These are phyloP conservation scores for Pachyrhizus erosus DNA, from an alignment of 306 rosid genomes.

Conservation along the genomic window DNA sequence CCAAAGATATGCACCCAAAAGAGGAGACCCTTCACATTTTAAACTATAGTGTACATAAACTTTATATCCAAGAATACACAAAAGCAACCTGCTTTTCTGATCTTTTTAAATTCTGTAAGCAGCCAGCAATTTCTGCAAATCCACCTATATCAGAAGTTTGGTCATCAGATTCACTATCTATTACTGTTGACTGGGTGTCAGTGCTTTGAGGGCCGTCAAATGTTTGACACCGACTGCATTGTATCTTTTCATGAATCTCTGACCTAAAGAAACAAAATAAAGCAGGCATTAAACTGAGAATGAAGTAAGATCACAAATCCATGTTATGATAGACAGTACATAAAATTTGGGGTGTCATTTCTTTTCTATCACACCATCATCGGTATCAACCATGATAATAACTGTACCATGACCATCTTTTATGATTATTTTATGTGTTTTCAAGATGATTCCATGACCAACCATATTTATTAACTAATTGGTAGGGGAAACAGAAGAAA, in stretches of 20 bases:
- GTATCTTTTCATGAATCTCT: constrained; percentile 91
- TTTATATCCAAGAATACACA: constrained; percentile 39
- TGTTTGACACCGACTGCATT: constrained; percentile 80
- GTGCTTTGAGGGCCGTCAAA: constrained; percentile 45
- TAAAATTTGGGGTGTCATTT: constrained; percentile 10
- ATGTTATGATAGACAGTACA: background rate
- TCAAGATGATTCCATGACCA: constrained; percentile 28
- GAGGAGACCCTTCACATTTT: constrained; percentile 13
- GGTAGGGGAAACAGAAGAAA: background rate
- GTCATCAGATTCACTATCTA: constrained; percentile 52
- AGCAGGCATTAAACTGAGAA: constrained; percentile 37
- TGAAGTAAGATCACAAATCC: background rate
- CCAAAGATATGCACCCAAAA: constrained; percentile 9
- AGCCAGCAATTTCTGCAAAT: constrained; percentile 89
- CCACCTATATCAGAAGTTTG: constrained; percentile 84
- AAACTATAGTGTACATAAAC: constrained; percentile 17
- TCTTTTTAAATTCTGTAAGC: constrained; percentile 75
- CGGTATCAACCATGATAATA: background rate
- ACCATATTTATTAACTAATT: constrained; percentile 15
- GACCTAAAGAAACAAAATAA: constrained; percentile 60
- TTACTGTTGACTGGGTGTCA: constrained; percentile 41
- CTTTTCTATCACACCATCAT: constrained; percentile 14
- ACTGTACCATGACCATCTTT: background rate
- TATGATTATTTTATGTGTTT: background rate
- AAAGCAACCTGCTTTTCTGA: constrained; percentile 89